Percentiles rank a stretch among this genome's conserved stretches.
Conservation (phyloP, 495 filamentous ascomycete species). For the Neurospora tetraspora region DNA sequence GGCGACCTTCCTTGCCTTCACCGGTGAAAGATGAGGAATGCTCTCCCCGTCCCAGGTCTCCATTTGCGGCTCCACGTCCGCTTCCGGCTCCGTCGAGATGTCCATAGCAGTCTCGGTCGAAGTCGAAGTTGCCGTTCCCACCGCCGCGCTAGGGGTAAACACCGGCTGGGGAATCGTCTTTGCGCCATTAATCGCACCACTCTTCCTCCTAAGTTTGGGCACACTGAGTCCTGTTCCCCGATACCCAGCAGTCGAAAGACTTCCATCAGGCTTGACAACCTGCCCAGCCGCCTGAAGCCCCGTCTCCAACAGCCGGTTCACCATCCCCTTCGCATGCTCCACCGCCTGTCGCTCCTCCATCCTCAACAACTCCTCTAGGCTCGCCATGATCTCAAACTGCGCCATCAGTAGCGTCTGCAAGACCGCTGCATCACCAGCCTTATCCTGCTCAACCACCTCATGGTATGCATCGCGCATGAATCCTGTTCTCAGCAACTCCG, state of each 20-base stretch:
- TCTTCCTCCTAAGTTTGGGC: background rate
- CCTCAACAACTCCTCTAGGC: conserved; percentile 66
- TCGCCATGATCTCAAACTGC: conserved; percentile 82
- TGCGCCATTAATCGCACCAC: background rate
- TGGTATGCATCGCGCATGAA: conserved; percentile 74
- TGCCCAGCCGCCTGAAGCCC: conserved; percentile 64
- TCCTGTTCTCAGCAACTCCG: conserved; percentile 69
- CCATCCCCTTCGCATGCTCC: conserved; percentile 64
- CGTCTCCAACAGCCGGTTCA: conserved; percentile 65
- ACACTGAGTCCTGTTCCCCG: conserved; percentile 40
- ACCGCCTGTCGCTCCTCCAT: conserved; percentile 79
- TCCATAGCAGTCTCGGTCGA: background rate
- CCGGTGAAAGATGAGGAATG: background rate
- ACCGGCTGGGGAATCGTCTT: background rate
- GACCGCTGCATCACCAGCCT: conserved; percentile 61
- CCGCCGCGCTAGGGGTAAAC: background rate
- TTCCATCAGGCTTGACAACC: conserved; percentile 85
- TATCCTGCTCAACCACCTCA: conserved; percentile 77
- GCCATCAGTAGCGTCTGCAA: conserved; percentile 76
- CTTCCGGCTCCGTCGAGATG: background rate
- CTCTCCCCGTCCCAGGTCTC: background rate
- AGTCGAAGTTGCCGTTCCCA: background rate
- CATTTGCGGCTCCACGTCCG: background rate
- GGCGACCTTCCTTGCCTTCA: background rate
- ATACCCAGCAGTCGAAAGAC: conserved; percentile 48